Base-by-base conservation (phyloP, 2,329 filamentous ascomycete species). In the Pezicula radicicola region DNA sequence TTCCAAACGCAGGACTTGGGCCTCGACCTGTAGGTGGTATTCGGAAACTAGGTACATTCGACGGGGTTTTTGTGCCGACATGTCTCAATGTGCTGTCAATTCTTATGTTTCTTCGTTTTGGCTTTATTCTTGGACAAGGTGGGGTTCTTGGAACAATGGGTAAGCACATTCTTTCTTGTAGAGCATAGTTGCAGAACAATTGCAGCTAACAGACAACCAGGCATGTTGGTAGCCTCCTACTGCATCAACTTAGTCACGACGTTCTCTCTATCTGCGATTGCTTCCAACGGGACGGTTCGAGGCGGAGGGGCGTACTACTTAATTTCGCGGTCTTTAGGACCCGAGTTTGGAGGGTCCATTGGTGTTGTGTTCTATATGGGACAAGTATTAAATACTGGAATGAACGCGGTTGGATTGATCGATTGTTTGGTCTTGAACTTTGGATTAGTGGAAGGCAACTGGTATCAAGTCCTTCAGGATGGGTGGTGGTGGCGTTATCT, bases 41-140 rank as follows among this genome's bases (percentile, higher is more conserved):
- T 15, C 72, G 79, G 60, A 94, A 94, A 71, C 76, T 95, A 52
- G 88, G 88, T 36, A 85, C 84, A 8, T 83, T 91, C 59, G 89
- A 85, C 4, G 88, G 88, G 7, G 88, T 95, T 45, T 96, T 91
- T 67, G 88, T 96, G 15, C 91, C 91, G 1, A 91, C 91, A n/a
- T 92, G 87, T 55, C 75, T 95, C 59, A 96, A 94, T 68, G 91
- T 96, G 40, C 73, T 95, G 59, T 93, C 89, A 62, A 95, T 96
- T 69, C 79, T 96, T 55, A 95, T 96, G 89, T 96, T 96, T 71
- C 76, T 96, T 62, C 83, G 91, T 19, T 96, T 96, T 68, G 90
- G 91, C 19, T 85, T 91, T 61, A 89, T 96, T 52, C 75, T 95
- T 19, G 91, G 90, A 8, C 87, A 93, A 65, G 80, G 87, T 56